These are phyloP conservation scores for Candida chauliodis DNA, from an alignment of 805 yeast genomes.

Conservation along the genomic window DNA sequence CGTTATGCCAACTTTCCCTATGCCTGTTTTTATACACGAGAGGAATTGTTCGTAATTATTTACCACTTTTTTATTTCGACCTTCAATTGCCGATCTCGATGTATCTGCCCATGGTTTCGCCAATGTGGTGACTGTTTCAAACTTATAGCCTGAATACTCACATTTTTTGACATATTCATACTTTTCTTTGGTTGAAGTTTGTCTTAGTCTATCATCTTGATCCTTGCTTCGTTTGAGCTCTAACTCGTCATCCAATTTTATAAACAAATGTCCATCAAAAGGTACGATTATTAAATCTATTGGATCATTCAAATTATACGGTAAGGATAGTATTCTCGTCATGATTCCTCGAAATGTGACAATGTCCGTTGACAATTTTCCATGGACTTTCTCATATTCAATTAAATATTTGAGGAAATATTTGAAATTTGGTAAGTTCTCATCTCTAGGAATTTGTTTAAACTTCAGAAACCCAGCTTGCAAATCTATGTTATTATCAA, in stretches of 20 bases:
- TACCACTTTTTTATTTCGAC: conserved; percentile 55
- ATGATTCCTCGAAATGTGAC: conserved; percentile 84
- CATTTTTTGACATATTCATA: conserved; percentile 32
- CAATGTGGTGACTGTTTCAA: conserved; percentile 75
- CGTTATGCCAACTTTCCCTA: conserved; percentile 65
- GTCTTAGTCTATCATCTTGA: conserved; percentile 18
- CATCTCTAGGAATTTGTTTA: conserved; percentile 50
- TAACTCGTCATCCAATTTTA: conserved; percentile 47
- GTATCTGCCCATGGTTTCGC: conserved; percentile 71
- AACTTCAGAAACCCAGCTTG: conserved; percentile 62
- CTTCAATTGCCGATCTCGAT: conserved; percentile 64
- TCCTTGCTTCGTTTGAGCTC: conserved; percentile 26
- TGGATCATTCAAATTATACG: conserved; percentile 54
- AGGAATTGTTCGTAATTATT: conserved; percentile 75
- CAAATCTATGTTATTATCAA: conserved; percentile 57
- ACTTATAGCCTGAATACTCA: conserved; percentile 75
- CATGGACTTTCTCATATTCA: conserved; percentile 47
- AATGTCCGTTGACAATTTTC: conserved; percentile 57
- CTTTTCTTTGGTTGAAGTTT: conserved; percentile 17
- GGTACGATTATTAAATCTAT: conserved; percentile 60
- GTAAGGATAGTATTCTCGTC: conserved; percentile 67
- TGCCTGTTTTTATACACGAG: conserved; percentile 79
- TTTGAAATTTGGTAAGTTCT: conserved; percentile 52
- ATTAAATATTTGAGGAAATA: conserved; percentile 56
- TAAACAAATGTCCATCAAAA: conserved; percentile 74